Evolutionary conservation across 2,329 filamentous ascomycete species (phyloP).

Genomic region (Colletotrichum acutatum): DNA sequence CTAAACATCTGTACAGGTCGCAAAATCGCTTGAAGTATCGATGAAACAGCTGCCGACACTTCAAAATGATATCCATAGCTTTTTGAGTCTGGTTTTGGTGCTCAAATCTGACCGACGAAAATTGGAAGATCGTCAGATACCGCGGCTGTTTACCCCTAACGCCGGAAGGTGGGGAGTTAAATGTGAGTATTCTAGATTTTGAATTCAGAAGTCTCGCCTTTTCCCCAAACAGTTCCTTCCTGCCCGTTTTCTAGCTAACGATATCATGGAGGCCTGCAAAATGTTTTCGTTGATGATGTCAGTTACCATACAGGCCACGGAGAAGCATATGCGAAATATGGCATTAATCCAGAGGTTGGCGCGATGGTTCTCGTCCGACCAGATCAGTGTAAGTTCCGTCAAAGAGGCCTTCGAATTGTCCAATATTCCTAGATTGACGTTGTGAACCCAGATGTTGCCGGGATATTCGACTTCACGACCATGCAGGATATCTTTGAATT

Average conservation of each 20-base stretch:
- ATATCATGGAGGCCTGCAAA: conserved; percentile 43
- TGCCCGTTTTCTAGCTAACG: too few species aligned
- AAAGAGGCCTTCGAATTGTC: not conserved
- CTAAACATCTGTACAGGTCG: not conserved
- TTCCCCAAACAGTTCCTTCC: too few species aligned
- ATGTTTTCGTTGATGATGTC: conserved; percentile 65
- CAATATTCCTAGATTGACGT: not conserved
- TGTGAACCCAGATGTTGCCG: not conserved
- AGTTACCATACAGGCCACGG: conserved; percentile 65
- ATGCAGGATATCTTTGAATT: not conserved
- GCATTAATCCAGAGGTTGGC: conserved; percentile 64
- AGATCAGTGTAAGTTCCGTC: conserved; percentile 71
- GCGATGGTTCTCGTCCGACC: conserved; percentile 71
- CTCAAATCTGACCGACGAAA: conserved; percentile 5
- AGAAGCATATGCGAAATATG: conserved; percentile 65
- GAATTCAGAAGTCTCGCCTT: too few species aligned
- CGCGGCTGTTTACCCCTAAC: not conserved
- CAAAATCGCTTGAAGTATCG: not conserved
- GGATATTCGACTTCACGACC: not conserved
- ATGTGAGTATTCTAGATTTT: not conserved
- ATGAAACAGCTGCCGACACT: not conserved
- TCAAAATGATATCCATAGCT: not conserved
- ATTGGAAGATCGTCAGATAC: conserved; percentile 16
- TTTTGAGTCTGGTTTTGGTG: not conserved
- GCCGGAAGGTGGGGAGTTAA: not conserved